Evolutionary conservation across 805 yeast genomes (phyloP).

Genomic region (Starmerella stigmatis): DNA sequence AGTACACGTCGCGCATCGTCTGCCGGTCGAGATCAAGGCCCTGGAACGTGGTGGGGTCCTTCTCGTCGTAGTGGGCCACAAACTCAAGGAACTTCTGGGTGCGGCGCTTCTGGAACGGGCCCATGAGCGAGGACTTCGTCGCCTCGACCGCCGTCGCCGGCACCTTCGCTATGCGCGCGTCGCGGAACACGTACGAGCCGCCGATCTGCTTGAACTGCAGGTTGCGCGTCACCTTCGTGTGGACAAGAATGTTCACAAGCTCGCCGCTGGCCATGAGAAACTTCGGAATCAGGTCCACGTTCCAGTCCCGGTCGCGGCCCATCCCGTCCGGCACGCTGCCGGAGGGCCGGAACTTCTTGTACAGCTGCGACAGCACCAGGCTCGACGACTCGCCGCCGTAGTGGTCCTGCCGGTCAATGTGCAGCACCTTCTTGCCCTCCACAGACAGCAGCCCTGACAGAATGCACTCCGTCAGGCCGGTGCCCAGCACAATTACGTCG

Average conservation of each 20-base stretch:
- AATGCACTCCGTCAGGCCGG: conserved; percentile 94
- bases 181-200: conserved; percentile 89
- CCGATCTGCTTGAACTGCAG: conserved; percentile 92
- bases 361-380: conserved; percentile 40
- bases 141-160: conserved; percentile 92
- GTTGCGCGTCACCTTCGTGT: conserved; percentile 91
- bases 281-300: conserved; percentile 93
- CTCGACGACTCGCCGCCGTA: conserved; percentile 58
- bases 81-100: conserved; percentile 87
- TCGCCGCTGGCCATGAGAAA: conserved; percentile 97
- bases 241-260: conserved; percentile 85
- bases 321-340: conserved; percentile 41
- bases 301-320: conserved; percentile 96
- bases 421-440: conserved; percentile 96
- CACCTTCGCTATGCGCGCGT: conserved; percentile 85
- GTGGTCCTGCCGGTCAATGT: conserved; percentile 91
- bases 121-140: conserved; percentile 82
- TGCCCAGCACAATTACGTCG: conserved; percentile 91
- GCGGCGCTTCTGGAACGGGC: conserved; percentile 89
- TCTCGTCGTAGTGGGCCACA: conserved; percentile 71
- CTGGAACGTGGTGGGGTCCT: conserved; percentile 68
- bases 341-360: conserved; percentile 76
- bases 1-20: conserved; percentile 85
- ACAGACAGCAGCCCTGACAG: conserved; percentile 87
- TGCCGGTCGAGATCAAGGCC: conserved; percentile 71